Conservation (phyloP, 2,329 filamentous ascomycete genomes). For the Albifimbria verrucaria region DNA sequence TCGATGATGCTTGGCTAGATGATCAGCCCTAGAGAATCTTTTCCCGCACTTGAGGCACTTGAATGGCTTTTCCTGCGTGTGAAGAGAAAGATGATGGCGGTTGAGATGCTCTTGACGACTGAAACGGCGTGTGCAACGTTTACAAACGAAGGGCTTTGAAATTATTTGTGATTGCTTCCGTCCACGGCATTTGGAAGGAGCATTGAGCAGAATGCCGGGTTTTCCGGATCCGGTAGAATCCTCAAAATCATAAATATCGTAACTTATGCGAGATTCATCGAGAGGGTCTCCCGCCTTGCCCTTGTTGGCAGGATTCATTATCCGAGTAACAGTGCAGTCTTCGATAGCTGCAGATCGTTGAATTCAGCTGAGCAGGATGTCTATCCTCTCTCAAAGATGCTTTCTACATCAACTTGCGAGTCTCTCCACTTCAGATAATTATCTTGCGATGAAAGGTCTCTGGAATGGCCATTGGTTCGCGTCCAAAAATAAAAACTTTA, state of each 20-base stretch:
- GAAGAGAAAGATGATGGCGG: constrained; percentile 95
- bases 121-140: constrained; percentile 94
- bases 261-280: no score
- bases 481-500: no score
- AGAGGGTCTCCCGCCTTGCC: no score
- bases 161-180: constrained; percentile 98
- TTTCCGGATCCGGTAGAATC: constrained; percentile 42
- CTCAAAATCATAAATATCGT: constrained; percentile 35
- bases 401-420: no score
- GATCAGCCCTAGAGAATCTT: constrained; percentile 98
- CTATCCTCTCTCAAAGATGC: no score
- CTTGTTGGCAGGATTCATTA: no score
- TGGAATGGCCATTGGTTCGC: no score
- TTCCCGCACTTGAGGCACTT: constrained; percentile 97
- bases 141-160: constrained; percentile 97
- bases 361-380: no score
- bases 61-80: constrained; percentile 98
- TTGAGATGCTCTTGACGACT: constrained; percentile 97
- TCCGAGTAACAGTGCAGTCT: no score
- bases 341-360: no score
- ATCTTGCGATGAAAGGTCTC: no score
- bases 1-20: constrained; percentile 90
- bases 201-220: constrained; percentile 39
- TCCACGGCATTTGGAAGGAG: constrained; percentile 80
- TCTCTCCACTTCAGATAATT: no score